These are phyloP conservation scores for Neofusicoccum kwambonambiense DNA, from an alignment of 2,329 filamentous ascomycete species.

Conservation along the genomic window DNA sequence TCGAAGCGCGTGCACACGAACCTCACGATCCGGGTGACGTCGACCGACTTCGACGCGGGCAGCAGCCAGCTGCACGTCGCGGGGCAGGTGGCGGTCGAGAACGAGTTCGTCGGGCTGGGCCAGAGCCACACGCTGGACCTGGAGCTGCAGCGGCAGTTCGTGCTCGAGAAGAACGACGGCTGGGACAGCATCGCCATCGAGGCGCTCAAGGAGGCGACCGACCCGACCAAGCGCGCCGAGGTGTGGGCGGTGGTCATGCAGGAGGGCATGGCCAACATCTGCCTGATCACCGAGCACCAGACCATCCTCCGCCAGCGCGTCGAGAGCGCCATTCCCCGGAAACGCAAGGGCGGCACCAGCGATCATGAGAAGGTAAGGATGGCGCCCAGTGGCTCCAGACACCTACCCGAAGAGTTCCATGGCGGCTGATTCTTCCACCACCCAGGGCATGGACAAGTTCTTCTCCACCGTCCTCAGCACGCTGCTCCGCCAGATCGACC, in stretches of 20 bases:
- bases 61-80: slow-evolving; percentile 67
- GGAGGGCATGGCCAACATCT: slow-evolving; percentile 80
- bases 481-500: slow-evolving; percentile 74
- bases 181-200: slow-evolving; percentile 90
- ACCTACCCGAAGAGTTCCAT: background rate
- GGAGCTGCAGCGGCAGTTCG: slow-evolving; percentile 84
- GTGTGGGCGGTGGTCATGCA: slow-evolving; percentile 92
- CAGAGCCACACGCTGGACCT: slow-evolving; percentile 75
- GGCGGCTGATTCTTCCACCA: background rate
- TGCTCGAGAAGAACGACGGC: slow-evolving; percentile 75
- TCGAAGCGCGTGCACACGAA: slow-evolving; percentile 64
- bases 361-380: slow-evolving; percentile 60
- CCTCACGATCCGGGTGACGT: slow-evolving; percentile 64
- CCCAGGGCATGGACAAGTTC: slow-evolving; percentile 66
- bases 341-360: slow-evolving; percentile 59
- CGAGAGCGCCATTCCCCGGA: slow-evolving; percentile 66
- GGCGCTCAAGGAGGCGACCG: slow-evolving; percentile 74
- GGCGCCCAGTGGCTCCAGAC: background rate
- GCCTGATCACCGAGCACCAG: slow-evolving; percentile 76
- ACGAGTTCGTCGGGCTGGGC: slow-evolving; percentile 65
- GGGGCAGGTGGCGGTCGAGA: slow-evolving; percentile 65
- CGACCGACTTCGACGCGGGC: slow-evolving; percentile 68
- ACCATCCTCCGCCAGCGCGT: slow-evolving; percentile 71
- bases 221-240: slow-evolving; percentile 75
- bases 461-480: slow-evolving; percentile 75